Conservation (phyloP, 1,284 basidiomycete species). For the Inonotus obliquus region DNA sequence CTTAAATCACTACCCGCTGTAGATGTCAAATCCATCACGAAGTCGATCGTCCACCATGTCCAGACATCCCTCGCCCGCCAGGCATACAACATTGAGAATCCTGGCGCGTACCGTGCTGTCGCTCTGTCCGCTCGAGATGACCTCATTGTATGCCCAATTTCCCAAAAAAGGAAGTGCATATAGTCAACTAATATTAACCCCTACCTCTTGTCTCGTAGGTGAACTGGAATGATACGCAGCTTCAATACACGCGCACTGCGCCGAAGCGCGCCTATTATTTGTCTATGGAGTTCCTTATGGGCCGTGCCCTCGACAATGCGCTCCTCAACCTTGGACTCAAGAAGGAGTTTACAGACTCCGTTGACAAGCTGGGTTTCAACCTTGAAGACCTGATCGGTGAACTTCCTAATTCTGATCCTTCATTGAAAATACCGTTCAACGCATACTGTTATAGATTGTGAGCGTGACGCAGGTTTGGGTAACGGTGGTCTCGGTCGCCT, state of each 20-base stretch:
- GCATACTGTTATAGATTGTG: slow-evolving; percentile 27
- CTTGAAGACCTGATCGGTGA: slow-evolving; percentile 82
- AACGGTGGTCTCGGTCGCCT: slow-evolving; percentile 89
- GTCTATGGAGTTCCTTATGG: slow-evolving; percentile 88
- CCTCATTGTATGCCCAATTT: slow-evolving; percentile 55
- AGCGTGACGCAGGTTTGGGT: slow-evolving; percentile 86
- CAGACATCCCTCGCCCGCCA: slow-evolving; percentile 86
- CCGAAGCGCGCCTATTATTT: slow-evolving; percentile 87
- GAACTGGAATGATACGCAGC: slow-evolving; percentile 78
- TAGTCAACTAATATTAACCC: slow-evolving; percentile 40
- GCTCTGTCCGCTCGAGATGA: slow-evolving; percentile 83
- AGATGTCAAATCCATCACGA: slow-evolving; percentile 69
- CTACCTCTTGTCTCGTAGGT: slow-evolving; percentile 72
- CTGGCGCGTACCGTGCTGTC: slow-evolving; percentile 77
- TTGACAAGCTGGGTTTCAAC: slow-evolving; percentile 77
- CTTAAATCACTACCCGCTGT: neutral
- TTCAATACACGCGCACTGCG: slow-evolving; percentile 63
- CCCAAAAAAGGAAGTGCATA: neutral
- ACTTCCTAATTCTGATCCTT: slow-evolving; percentile 2
- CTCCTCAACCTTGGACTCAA: slow-evolving; percentile 86
- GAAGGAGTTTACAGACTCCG: slow-evolving; percentile 62
- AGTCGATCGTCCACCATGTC: slow-evolving; percentile 80
- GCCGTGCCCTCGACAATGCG: slow-evolving; percentile 84
- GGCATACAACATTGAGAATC: slow-evolving; percentile 80
- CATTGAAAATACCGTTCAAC: neutral